Base-by-base conservation (phyloP, 169 alveolate genomes). In the Blepharisma undulans region DNA sequence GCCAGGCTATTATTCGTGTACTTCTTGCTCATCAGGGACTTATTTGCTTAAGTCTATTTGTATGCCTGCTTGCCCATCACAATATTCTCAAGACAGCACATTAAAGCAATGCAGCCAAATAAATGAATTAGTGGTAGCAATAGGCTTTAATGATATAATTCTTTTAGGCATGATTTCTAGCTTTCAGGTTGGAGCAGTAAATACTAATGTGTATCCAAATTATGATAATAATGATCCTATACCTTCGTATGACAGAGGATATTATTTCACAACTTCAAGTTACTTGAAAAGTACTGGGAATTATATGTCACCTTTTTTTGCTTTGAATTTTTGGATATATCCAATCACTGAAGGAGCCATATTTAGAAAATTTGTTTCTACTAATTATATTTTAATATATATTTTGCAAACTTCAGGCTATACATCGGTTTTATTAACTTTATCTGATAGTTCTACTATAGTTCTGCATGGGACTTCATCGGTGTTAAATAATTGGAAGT, bases 191-290 rank as follows among this genome's bases (percentile, higher is more conserved):
- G 80, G 80, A 1, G 6, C 7, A 22, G 2, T 21, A 27, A 78
- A 32, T 32, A 29, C 3, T 27, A 25, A 78, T 5, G 4, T 21
- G 34, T 78, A 78, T 32, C 86, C 86, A 78, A 29, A 0, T 78
- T 27, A 27, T 29, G 86, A 78, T 78, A 6, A 0, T 29, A 78
- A 25, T 32, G 34, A 25, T 4, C 86, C 86, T 78, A 12, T 78
- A 2, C 86, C 86, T 29, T 27, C 86, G 7, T 78, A 78, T 78
- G 18, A 78, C 16, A 78, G 86, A 78, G 86, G 86, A 78, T 32
- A 29, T 12, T 78, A 29, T 32, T 78, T 78, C 60, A 78, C 6
- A 21, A 22, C 87, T 2, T 2, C 29, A 25, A 25, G 36, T 18
- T 72, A 72, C 19, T 25, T 72, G 29, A 7, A 10, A 29, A 72